A percentile compares a stretch with the other conserved stretches of the same genome.
Conservation (phyloP, 2,329 filamentous ascomycete genomes). For the Moelleriella libera region DNA sequence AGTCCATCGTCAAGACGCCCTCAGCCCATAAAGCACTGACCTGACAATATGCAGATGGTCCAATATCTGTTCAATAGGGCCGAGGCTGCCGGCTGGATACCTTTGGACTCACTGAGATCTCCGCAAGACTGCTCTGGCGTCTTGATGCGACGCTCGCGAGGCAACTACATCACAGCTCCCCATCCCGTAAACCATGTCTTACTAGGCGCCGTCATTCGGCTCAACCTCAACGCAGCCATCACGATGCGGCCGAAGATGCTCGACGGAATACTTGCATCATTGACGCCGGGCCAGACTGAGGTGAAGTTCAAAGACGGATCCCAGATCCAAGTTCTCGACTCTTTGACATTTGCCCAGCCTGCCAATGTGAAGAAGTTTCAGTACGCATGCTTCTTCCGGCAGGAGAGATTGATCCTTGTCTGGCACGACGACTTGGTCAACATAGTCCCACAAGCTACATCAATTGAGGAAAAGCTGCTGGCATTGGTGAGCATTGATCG, state of each 20-base stretch:
- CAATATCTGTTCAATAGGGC: constrained; percentile 15
- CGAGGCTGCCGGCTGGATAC: constrained; percentile 16
- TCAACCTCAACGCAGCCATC: constrained; percentile 30
- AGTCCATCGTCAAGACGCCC: constrained; percentile 1
- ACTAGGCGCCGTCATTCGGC: constrained; percentile 24
- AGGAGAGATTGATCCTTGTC: constrained; percentile 25
- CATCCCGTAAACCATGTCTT: constrained; percentile 21
- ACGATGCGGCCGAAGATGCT: constrained; percentile 34
- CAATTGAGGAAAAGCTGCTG: constrained; percentile 18
- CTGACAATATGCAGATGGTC: constrained; percentile 12
- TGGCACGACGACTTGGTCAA: constrained; percentile 27
- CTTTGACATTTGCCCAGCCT: constrained; percentile 20
- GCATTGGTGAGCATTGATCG: constrained; percentile 7
- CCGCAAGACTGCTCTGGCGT: constrained; percentile 17
- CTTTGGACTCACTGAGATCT: constrained; percentile 4
- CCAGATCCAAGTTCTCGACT: constrained; percentile 29
- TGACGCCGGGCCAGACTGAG: constrained; percentile 25
- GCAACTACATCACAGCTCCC: constrained; percentile 26
- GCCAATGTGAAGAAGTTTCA: constrained; percentile 26
- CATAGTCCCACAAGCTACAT: constrained; percentile 22
- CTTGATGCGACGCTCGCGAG: constrained; percentile 22
- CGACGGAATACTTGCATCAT: constrained; percentile 25
- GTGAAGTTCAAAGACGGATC: constrained; percentile 26
- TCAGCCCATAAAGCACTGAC: background rate
- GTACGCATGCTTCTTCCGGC: constrained; percentile 26